A percentile compares a stretch with the other conserved stretches of the same genome.
phyloP scores from a whole-genome alignment of 352 stramenopile species.

The Globisporangium solare region DNA sequence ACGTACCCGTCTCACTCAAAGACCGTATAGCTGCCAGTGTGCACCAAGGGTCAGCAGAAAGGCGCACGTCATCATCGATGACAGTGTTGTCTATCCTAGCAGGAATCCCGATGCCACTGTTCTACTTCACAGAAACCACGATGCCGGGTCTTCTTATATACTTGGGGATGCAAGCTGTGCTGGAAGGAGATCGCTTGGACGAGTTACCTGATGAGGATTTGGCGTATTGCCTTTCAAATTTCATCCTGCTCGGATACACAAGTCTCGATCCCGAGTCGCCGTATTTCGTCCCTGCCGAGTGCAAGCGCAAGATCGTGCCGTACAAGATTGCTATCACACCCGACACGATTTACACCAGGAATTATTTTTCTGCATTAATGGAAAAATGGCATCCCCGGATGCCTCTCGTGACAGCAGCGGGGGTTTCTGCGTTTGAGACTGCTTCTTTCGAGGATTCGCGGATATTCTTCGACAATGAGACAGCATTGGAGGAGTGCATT shows the following conservation, averaged over 20 bases:
- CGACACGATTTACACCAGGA: conserved; percentile 59
- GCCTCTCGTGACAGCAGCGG: conserved; percentile 29
- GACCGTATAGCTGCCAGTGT: too few relatives aligned
- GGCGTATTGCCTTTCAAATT: conserved; percentile 39
- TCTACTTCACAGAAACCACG: conserved; percentile 66
- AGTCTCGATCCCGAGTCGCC: conserved; percentile 27
- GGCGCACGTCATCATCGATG: conserved; percentile 12
- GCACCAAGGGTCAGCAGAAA: not conserved
- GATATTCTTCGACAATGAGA: conserved; percentile 56
- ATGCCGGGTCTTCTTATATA: conserved; percentile 57
- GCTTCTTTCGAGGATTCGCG: conserved; percentile 53
- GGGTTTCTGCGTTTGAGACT: conserved; percentile 40
- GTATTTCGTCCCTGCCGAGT: conserved; percentile 43
- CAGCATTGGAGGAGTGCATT: conserved; percentile 49
- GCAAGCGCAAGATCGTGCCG: conserved; percentile 46
- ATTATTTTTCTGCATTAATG: conserved; percentile 46
- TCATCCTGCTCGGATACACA: conserved; percentile 46
- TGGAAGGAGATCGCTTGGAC: conserved; percentile 40
- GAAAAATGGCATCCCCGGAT: conserved; percentile 60
- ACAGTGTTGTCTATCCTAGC: conserved; percentile 26
- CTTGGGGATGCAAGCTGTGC: conserved; percentile 39
- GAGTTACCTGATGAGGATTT: conserved; percentile 34
- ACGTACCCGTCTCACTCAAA: too few relatives aligned
- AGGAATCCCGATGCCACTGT: conserved; percentile 35
- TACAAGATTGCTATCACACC: conserved; percentile 75